Conservation (phyloP, 2,329 filamentous ascomycete genomes). For the Talaromyces sp. region DNA sequence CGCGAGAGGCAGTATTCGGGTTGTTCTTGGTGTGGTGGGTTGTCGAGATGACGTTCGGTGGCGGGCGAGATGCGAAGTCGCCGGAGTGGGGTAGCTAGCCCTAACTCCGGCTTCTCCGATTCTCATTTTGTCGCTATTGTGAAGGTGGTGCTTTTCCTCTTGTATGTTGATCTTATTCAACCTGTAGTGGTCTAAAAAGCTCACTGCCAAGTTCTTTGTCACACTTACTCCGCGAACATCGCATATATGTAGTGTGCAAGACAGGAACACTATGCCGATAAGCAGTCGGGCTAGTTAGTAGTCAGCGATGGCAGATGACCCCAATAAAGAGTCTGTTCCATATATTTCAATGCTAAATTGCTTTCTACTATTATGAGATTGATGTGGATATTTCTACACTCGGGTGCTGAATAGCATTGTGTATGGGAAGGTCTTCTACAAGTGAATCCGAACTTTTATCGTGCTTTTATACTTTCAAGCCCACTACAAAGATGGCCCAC, state of each 20-base stretch:
- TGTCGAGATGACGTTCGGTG: background rate
- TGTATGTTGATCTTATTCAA: no score
- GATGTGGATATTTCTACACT: no score
- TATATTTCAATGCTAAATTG: background rate
- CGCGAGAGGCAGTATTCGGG: background rate
- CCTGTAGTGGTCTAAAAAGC: no score
- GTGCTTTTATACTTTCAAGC: no score
- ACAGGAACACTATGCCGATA: background rate
- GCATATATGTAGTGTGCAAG: background rate
- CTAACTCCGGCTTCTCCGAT: background rate
- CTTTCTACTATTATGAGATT: no score
- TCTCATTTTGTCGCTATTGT: background rate
- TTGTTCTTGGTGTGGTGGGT: background rate
- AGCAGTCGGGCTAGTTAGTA: background rate
- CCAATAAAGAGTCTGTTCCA: background rate
- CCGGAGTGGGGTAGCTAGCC: background rate
- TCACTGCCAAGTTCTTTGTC: no score
- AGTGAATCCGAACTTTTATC: no score
- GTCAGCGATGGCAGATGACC: background rate
- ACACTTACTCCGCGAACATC: no score
- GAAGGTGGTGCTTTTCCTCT: no score
- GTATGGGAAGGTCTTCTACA: no score
- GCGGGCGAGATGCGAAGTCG: background rate
- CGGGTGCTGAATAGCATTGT: no score
- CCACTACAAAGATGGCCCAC: no score